Evolutionary conservation across 1,284 basidiomycete species (phyloP).

Genomic region (Xerocomus minutiporus): DNA sequence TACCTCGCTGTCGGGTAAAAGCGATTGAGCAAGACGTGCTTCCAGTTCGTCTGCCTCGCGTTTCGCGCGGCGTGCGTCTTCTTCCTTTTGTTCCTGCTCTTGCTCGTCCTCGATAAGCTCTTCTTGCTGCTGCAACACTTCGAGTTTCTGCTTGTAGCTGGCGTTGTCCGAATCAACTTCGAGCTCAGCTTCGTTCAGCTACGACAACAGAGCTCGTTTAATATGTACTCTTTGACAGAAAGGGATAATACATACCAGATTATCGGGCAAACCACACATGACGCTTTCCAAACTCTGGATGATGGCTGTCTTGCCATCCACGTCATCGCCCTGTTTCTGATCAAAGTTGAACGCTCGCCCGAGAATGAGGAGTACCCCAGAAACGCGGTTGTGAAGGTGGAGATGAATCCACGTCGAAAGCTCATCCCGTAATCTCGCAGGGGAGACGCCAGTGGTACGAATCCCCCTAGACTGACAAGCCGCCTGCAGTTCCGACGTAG

Average conservation of each 20-base stretch:
- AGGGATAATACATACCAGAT: slow-evolving; percentile 58
- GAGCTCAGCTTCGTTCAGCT: slow-evolving; percentile 96
- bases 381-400: slow-evolving; percentile 85
- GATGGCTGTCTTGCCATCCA: slow-evolving; percentile 73
- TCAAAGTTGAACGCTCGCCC: slow-evolving; percentile 96
- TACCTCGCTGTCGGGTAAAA: slow-evolving; percentile 79
- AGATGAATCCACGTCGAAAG: slow-evolving; percentile 91
- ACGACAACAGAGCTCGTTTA: background rate
- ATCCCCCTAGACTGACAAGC: slow-evolving; percentile 96
- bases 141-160: slow-evolving; percentile 96
- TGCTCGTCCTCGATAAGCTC: slow-evolving; percentile 99
- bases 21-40: slow-evolving; percentile 67
- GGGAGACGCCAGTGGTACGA: slow-evolving; percentile 80
- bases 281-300: slow-evolving; percentile 86
- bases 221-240: background rate
- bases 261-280: slow-evolving; percentile 90
- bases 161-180: slow-evolving; percentile 92
- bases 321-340: slow-evolving; percentile 62
- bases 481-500: slow-evolving; percentile 83
- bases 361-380: slow-evolving; percentile 90
- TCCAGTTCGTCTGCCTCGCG: slow-evolving; percentile 76
- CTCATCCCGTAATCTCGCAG: slow-evolving; percentile 82
- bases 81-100: slow-evolving; percentile 96
- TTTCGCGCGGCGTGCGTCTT: slow-evolving; percentile 82
- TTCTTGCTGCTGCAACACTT: slow-evolving; percentile 96